Evolutionary conservation across 2,329 filamentous ascomycete species (phyloP), one percentile per base, ranked within the genome.

Genomic region (Grosmannia serpens): DNA sequence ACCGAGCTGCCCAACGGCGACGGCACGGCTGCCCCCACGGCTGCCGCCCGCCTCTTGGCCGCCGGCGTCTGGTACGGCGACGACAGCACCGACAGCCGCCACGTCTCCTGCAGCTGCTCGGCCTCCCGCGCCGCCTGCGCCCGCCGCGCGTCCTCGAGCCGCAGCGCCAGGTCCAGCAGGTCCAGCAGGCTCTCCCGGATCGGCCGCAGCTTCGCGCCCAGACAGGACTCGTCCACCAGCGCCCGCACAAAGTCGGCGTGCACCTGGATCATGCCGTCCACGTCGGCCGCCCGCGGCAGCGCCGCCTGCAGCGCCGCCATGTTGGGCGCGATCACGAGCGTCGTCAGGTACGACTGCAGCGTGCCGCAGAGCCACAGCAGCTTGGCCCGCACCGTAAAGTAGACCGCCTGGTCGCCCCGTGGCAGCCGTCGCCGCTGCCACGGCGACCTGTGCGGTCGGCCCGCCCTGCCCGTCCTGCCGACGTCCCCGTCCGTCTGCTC

Each of bases 311-410:
- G 80, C 33, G 76, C 74, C 2, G 70, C 66, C 2, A 78, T 81
- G 26, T 83, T 77, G 0, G 84, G 81, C 0, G 78, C 79, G 1
- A 95, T 76, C 1, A 91, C 87, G 2, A 90, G 78, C 20, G 84
- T 86, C 4, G 84, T 85, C 5, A 95, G 73, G 67, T 96, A 94
- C 10, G 85, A 84, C 65, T 89, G 86, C 1, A 96, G 66, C 0
- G 80, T 83, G 62, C 85, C 86, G 63, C 82, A 81, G 70, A 95
- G 92, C 87, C 89, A 92, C 13, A 91, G 73, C 4, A 95, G 76
- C 55, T 81, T 83, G 33, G 84, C 82, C 44, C 88, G 83, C 10
- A 92, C 73, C 20, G 77, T 73, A 67, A 82, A 84, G 66, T 81
- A 85, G 3, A 75, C 63, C 0, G 75, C 73, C 17, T 78, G 77